Base-by-base conservation (phyloP, 1,284 basidiomycete genomes). In the Cryptococcus jaspeensis region DNA sequence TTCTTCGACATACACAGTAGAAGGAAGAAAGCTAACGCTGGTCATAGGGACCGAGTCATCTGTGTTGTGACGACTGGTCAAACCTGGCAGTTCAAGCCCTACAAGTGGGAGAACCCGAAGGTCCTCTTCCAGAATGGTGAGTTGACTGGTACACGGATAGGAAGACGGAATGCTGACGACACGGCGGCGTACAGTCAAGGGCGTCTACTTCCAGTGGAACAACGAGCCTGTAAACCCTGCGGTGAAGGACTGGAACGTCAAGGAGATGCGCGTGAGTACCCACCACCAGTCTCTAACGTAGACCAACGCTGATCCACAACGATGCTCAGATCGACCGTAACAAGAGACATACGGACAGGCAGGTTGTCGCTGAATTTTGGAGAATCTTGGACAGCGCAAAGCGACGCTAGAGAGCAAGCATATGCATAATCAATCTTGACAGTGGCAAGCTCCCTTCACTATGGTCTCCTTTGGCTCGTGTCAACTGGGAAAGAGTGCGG, bases 11-110 rank as follows among this genome's bases (percentile, higher is more conserved):
- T 46, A 23, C 32, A 18, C 20, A 23, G 18, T 53, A 18, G 39
- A 36, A 7, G 36, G 13, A 41, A 38, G 18, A 5, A 38, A 55
- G n/a, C 57, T 60, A 46, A 62, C 11, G 13, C 20, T 16, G 8
- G 22, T 12, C 25, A 11, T 36, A 81, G 83, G 83, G 91, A 95
- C 59, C 84, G 95, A 23, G 96, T 99, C 5, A 87, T 97, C 4
- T 95, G 92, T 65, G 95, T 99, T 12, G 88, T 97, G 83, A 98
- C 95, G 1, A 98, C 92, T 0, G 95, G 95, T 2, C 95, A 98
- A 69, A 87, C 88, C 49, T 99, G 95, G 95, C 95, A 98, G 75
- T 99, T 99, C 79, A 84, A 88, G 63, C 87, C 89, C 32, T 99
- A 98, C 80, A 92, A 92, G 73, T 98, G 94, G 94, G 86, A 83